A percentile compares a stretch with the other conserved stretches of the same genome.
phyloP scores from a whole-genome alignment of 2,329 filamentous ascomycete genomes.

The Penicillium thymicola region DNA sequence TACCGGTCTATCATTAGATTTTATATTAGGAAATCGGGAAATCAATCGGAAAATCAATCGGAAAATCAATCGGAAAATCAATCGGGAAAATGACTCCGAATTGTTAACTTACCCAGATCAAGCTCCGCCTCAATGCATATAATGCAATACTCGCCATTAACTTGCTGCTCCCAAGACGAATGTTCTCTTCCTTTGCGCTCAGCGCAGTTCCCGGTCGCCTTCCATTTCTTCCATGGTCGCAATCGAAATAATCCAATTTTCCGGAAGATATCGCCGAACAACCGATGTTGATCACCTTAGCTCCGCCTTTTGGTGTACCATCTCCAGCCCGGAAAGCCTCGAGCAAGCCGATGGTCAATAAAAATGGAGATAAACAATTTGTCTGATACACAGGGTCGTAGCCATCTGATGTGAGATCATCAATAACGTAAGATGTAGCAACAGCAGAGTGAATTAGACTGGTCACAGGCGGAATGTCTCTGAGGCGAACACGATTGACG shows the following conservation, averaged over 20 bases:
- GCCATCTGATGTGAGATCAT: conserved; percentile 32
- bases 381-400: conserved; percentile 38
- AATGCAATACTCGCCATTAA: conserved; percentile 34
- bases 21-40: conserved; percentile 6
- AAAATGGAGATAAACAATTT: conserved; percentile 37
- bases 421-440: conserved; percentile 32
- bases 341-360: conserved; percentile 35
- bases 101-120: conserved; percentile 30
- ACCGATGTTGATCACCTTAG: conserved; percentile 37
- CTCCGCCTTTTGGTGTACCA: conserved; percentile 29
- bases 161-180: conserved; percentile 37
- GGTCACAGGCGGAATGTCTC: conserved; percentile 36
- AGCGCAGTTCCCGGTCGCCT: conserved; percentile 24
- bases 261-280: conserved; percentile 33
- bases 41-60: too few species aligned
- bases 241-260: conserved; percentile 34
- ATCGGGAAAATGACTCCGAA: not conserved
- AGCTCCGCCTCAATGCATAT: conserved; percentile 38
- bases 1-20: conserved; percentile 26
- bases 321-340: conserved; percentile 37
- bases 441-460: conserved; percentile 35
- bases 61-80: too few species aligned
- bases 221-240: conserved; percentile 17
- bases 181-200: conserved; percentile 29
- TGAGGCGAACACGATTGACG: conserved; percentile 32